Base-by-base conservation (phyloP, 495 filamentous ascomycete genomes). In the Lophium mytilinum region DNA sequence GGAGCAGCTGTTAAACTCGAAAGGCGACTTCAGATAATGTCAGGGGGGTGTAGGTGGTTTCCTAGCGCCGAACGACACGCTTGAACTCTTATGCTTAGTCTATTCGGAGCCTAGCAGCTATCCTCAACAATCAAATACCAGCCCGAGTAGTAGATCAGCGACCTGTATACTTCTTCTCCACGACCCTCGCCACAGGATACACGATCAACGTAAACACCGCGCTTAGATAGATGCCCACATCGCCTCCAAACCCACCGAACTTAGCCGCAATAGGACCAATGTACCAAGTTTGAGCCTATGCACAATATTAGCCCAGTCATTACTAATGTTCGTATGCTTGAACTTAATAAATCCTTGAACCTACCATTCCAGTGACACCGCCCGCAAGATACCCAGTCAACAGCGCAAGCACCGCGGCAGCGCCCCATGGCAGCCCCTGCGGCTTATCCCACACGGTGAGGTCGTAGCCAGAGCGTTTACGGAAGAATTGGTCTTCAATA, bases 241-340 rank as follows among this genome's bases (percentile, higher is more conserved):
- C 52, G 18, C 52, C 52, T n/a, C 52, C 52, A 45, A 30, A 42
- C 33, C 52, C 52, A 35, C 52, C 52, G 43, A 55, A 55, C 24
- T 55, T 55, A 9, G 37, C 37, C n/a, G 52, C 52, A 45, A 55
- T 46, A 24, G 52, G 52, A 30, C 52, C 52, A 42, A 55, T 55
- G 37, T 55, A 55, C 52, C 52, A 55, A n/a, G 52, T 55, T 21
- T 55, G 52, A 18, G 33, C 37, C 24, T 30, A 30, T 30, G 24
- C 24, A 30, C 24, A 30, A 30, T 30, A 6, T 30, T 30, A 30
- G 24, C 24, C 6, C 24, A 30, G 24, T 30, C 6, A 2, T 30
- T 6, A 6, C 24, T 30, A 30, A 6, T 6, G 6, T 30, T 30
- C 24, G 2, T 30, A 30, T 30, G 24, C 24, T 30, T 30, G 6